phyloP scores from a whole-genome alignment of 2,329 filamentous ascomycete genomes.

The Esteya vermicola region DNA sequence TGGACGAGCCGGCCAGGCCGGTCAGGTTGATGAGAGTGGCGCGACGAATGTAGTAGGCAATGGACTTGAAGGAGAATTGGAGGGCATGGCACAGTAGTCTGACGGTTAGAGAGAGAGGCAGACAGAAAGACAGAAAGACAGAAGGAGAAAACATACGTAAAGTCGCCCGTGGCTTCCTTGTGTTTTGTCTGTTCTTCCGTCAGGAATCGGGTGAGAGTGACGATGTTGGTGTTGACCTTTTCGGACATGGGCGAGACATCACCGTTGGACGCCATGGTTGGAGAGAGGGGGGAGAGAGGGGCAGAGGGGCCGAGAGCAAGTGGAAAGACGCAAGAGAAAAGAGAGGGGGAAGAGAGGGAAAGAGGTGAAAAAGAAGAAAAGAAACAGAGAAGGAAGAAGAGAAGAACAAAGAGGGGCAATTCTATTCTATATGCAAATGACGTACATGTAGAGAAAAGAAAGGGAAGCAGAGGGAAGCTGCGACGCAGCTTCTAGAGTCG shows the following conservation, averaged over 20 bases:
- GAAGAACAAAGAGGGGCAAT: not conserved
- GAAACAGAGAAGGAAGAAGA: too few relatives aligned
- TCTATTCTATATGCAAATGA: not conserved
- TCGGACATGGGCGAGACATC: slow-evolving; percentile 43
- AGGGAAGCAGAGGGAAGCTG: too few relatives aligned
- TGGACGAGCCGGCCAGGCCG: slow-evolving; percentile 85
- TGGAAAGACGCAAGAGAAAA: too few relatives aligned
- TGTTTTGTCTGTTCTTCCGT: slow-evolving; percentile 92
- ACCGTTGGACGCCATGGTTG: slow-evolving; percentile 15
- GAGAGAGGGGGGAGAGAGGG: too few relatives aligned
- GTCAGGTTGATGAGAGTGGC: slow-evolving; percentile 91
- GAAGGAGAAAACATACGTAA: slow-evolving; percentile 54
- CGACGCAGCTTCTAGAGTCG: too few relatives aligned
- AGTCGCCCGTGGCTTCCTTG: slow-evolving; percentile 92
- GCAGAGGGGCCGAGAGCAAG: too few relatives aligned
- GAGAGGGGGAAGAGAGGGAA: too few relatives aligned
- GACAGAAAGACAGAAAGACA: not conserved
- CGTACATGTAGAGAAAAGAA: too few relatives aligned
- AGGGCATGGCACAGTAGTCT: slow-evolving; percentile 94
- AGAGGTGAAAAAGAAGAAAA: too few relatives aligned
- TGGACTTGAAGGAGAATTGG: slow-evolving; percentile 99
- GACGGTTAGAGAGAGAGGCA: not conserved
- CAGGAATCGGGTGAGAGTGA: slow-evolving; percentile 88
- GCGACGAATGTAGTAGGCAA: slow-evolving; percentile 97
- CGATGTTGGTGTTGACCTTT: slow-evolving; percentile 88